Percentiles rank a stretch among this genome's conserved stretches.
Evolutionary conservation across 2,329 filamentous ascomycete genomes (phyloP).

Genomic region (Colletotrichum agaves): DNA sequence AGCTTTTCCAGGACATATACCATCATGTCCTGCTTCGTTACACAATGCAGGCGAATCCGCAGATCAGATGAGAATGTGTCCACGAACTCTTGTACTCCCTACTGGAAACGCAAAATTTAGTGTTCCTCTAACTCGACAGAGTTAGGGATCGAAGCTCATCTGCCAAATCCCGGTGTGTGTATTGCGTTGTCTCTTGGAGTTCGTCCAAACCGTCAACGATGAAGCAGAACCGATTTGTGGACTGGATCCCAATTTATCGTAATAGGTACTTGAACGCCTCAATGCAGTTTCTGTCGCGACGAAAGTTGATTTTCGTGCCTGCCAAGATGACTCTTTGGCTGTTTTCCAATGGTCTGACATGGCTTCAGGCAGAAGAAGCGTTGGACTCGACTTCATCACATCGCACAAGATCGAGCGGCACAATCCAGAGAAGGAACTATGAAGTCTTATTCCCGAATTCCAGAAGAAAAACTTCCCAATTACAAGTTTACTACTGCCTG

Average conservation of each 20-base stretch:
- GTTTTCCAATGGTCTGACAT: background rate
- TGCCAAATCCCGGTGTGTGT: background rate
- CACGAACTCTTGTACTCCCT: background rate
- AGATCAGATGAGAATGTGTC: background rate
- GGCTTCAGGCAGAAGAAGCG: background rate
- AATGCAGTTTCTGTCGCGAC: background rate
- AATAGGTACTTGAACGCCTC: background rate
- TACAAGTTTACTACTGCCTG: background rate
- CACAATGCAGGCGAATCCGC: background rate
- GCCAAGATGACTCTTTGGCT: background rate
- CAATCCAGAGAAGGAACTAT: background rate
- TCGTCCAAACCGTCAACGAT: background rate
- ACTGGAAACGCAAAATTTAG: background rate
- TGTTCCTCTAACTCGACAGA: background rate
- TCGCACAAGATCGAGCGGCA: background rate
- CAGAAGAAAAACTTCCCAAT: background rate
- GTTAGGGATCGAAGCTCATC: background rate
- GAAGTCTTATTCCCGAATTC: background rate
- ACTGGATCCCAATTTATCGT: rapidly evolving
- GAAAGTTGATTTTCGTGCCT: background rate
- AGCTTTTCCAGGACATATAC: background rate
- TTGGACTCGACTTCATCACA: background rate
- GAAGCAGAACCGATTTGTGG: background rate
- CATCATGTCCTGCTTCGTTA: background rate
- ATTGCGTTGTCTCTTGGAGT: background rate